These are phyloP conservation scores for Metschnikowia peoriensis DNA, from an alignment of 805 yeast species.

Conservation along the genomic window DNA sequence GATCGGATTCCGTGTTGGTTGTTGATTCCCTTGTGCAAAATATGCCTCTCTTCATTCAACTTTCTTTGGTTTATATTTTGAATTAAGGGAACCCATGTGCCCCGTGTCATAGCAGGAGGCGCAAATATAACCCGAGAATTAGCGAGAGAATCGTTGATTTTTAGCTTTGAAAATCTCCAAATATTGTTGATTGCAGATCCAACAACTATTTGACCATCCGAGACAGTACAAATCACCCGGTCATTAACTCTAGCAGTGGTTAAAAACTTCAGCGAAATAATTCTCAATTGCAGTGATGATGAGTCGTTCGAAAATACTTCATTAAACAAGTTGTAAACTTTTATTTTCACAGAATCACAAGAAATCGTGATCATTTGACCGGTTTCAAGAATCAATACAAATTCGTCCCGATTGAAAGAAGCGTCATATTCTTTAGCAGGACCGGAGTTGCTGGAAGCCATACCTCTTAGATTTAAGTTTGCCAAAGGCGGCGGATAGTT, in stretches of 20 bases:
- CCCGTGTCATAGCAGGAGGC: slow-evolving; percentile 19
- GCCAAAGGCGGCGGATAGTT: slow-evolving; percentile 32
- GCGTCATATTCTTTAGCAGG: slow-evolving; percentile 15
- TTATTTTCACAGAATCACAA: slow-evolving; percentile 47
- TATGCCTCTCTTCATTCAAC: background rate
- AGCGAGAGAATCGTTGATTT: slow-evolving; percentile 7
- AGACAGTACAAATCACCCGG: slow-evolving; percentile 56
- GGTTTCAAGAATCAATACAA: slow-evolving; percentile 49
- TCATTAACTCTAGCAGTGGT: slow-evolving; percentile 75
- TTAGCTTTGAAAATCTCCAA: slow-evolving; percentile 59
- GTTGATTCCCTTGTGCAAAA: background rate
- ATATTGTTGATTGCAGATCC: slow-evolving; percentile 63
- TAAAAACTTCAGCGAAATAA: slow-evolving; percentile 55
- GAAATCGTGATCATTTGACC: slow-evolving; percentile 51
- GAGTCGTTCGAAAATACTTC: slow-evolving; percentile 18
- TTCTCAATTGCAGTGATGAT: slow-evolving; percentile 18
- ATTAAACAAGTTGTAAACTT: slow-evolving; percentile 25
- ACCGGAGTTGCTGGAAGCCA: background rate
- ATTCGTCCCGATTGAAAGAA: slow-evolving; percentile 39
- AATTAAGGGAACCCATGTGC: slow-evolving; percentile 3
- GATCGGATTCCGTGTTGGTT: no score
- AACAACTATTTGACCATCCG: slow-evolving; percentile 52
- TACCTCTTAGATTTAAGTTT: background rate
- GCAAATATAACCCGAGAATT: slow-evolving; percentile 14
- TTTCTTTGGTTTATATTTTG: background rate